Base-by-base conservation (phyloP, 768 basidiomycete genomes). In the Lepiota brunneoincarnata region DNA sequence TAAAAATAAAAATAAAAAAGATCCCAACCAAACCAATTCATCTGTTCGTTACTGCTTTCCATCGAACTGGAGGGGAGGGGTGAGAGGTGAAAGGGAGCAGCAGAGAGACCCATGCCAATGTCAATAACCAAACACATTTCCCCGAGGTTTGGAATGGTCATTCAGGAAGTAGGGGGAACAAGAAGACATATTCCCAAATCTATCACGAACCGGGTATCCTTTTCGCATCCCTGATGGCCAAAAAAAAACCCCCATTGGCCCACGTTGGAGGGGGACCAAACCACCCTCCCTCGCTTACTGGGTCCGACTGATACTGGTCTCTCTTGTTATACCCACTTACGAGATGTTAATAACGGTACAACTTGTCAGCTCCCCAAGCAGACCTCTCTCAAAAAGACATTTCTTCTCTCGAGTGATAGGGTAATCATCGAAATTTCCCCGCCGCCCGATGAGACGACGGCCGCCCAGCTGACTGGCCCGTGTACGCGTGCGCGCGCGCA, bases 391-490 rank as follows among this genome's bases (percentile, higher is more conserved):
- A 20, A 47, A 5, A 21, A 35, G n/a, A n/a, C n/a, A n/a, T n/a
- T n/a, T n/a, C n/a, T n/a, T n/a, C n/a, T n/a, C n/a, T n/a, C n/a
- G n/a, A n/a, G n/a, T 10, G 40, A 35, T 31, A 6, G n/a, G 34
- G n/a, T n/a, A 34, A 31, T 51, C 14, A 20, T 51, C 50, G 50
- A 51, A 10, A 34, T 51, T 51, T 42, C 7, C 36, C 50, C 50
- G 41, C 14, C 20, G n/a, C n/a, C n/a, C n/a, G n/a, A n/a, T n/a
- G n/a, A n/a, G 17, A n/a, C 18, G 12, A 31, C 11, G 35, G 35
- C 45, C 31, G 34, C 21, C 10, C 18, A 31, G 31, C 31, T 31
- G 31, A 31, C 31, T 31, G 31, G 31, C n/a, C n/a, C 31, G 31
- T 31, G 11, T 31, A 10, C 31, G 31, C 31, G 31, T n/a, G n/a